Evolutionary conservation across 108 stramenopile species (phyloP).

Genomic region (Skeletonema tropicum): DNA sequence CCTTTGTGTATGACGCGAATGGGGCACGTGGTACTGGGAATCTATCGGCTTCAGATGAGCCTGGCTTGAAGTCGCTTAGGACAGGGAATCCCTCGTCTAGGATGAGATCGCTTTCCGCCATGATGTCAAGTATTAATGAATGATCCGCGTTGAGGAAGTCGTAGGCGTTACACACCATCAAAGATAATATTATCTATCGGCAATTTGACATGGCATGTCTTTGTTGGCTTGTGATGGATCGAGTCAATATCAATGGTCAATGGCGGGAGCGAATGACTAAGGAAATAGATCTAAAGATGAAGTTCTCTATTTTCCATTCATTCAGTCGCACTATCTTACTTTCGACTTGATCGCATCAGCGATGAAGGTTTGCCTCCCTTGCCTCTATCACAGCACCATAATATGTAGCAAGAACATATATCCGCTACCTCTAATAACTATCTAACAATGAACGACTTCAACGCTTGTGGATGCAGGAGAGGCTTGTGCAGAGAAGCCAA

Average conservation of each 20-base stretch:
- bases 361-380: neutral
- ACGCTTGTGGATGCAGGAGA: constrained; percentile 14
- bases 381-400: neutral
- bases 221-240: too few relatives aligned
- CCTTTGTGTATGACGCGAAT: constrained; percentile 66
- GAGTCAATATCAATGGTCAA: too few relatives aligned
- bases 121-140: neutral
- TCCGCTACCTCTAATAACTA: too few relatives aligned
- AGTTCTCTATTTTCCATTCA: neutral
- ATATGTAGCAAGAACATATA: too few relatives aligned
- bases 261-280: neutral
- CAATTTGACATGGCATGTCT: too few relatives aligned
- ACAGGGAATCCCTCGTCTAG: constrained; percentile 47
- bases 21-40: constrained; percentile 68
- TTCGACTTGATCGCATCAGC: neutral
- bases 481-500: constrained; percentile 11
- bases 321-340: neutral
- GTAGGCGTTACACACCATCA: too few relatives aligned
- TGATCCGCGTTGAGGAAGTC: too few relatives aligned
- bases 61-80: constrained; percentile 36
- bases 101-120: constrained; percentile 30
- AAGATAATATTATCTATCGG: too few relatives aligned
- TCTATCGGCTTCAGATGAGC: constrained; percentile 3
- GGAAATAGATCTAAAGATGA: neutral
- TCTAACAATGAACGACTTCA: neutral